Percentiles rank a stretch among this genome's conserved stretches.
phyloP scores from a whole-genome alignment of 768 basidiomycete species.

The Calvatia gigantea region DNA sequence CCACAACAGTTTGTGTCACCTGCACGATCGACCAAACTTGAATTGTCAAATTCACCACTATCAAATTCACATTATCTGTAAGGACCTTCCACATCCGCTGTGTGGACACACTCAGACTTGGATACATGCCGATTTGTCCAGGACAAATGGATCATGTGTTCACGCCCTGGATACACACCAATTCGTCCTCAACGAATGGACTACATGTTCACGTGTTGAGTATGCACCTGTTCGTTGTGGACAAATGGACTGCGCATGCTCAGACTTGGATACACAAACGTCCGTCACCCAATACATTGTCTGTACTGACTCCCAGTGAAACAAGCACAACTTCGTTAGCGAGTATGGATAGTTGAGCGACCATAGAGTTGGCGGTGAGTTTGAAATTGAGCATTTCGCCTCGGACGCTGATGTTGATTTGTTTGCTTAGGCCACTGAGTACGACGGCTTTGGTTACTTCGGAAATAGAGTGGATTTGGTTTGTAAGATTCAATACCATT shows the following conservation, averaged over 20 bases:
- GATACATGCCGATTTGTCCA: too few relatives aligned
- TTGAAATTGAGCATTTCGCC: conserved; percentile 93
- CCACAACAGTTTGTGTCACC: conserved; percentile 93
- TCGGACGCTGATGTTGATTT: conserved; percentile 88
- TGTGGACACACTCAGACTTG: too few relatives aligned
- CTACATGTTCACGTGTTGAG: too few relatives aligned
- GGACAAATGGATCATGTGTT: too few relatives aligned
- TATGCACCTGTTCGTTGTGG: too few relatives aligned
- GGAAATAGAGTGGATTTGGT: conserved; percentile 89
- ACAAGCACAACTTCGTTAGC: conserved; percentile 89
- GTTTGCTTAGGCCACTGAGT: conserved; percentile 75
- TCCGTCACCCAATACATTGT: conserved; percentile 92
- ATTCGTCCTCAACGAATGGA: too few relatives aligned
- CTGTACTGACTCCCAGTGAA: conserved; percentile 86
- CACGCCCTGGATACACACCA: too few relatives aligned
- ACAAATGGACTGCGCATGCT: too few relatives aligned
- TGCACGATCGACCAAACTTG: conserved; percentile 85
- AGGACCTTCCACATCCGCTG: conserved; percentile 92
- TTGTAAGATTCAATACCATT: conserved; percentile 84
- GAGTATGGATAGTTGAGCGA: conserved; percentile 69
- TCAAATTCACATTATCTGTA: conserved; percentile 82
- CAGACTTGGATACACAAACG: conserved; percentile 87
- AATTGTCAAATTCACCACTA: conserved; percentile 88
- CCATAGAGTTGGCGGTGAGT: conserved; percentile 87
- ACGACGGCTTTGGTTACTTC: conserved; percentile 89